Evolutionary conservation across 345 rosid species (phyloP), one percentile per base, ranked within the genome.

Genomic region (Litchi chinensis): DNA sequence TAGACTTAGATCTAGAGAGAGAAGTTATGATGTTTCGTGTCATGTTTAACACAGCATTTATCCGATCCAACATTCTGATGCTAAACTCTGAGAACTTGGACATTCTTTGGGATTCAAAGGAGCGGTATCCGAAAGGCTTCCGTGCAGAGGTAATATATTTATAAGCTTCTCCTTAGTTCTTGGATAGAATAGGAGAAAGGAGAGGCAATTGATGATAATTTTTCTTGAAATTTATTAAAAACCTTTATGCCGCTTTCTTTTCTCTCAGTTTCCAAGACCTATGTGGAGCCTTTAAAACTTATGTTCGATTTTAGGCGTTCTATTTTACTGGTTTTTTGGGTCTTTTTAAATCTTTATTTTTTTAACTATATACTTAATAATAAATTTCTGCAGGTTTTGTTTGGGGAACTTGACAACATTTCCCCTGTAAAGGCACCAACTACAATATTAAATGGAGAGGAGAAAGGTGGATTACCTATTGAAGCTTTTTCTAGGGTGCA

Each of bases 21-120:
- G 99, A 94, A 85, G 92, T 93, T 79, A 96, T 96, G 99, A 96
- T 96, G 95, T 96, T 96, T 70, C 97, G 99, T 19, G 85, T 94
- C 79, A 90, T 96, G 99, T 96, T 96, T 85, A 94, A 90, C 85
- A 96, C 98, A 74, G 95, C 98, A 54, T 96, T 96, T 85, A 96
- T 96, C 83, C 89, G 99, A 77, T 96, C 99, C 82, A 94, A 96
- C 88, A 96, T 96, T 88, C 77, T 96, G 88, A 94, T 96, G 83
- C 90, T 96, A 81, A 94, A 91, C 83, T 79, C 98, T 43, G 99
- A 96, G 74, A 93, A 96, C 85, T 88, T 96, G 89, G 99, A 96
- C 81, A 93, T 94, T 85, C 98, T 92, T 73, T 96, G 99, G 99
- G 95, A 85, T 82, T 91, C 97, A 68, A 96, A 94, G 86, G 97